These are phyloP conservation scores for Syncephalastrum sp. DNA, from an alignment of 371 early-diverging fungal genomes.

Conservation along the genomic window DNA sequence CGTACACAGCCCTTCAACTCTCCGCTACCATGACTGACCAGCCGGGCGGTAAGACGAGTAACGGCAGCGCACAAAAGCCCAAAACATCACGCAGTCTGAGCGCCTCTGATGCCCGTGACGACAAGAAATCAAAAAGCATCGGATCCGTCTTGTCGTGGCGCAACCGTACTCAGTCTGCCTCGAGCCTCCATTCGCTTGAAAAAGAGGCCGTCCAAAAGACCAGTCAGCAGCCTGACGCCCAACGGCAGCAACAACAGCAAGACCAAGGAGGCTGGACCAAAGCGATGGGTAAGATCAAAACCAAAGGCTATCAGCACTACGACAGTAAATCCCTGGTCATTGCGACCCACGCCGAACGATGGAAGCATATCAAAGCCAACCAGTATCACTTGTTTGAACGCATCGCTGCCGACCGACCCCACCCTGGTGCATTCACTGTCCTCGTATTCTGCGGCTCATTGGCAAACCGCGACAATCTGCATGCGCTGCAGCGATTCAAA, in stretches of 20 bases:
- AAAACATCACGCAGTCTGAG: too few relatives aligned
- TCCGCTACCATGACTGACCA: too few relatives aligned
- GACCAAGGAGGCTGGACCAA: not conserved
- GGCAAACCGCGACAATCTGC: constrained; percentile 14
- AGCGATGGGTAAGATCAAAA: constrained; percentile 8
- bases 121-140: too few relatives aligned
- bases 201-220: too few relatives aligned
- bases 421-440: constrained; percentile 25
- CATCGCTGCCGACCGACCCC: constrained; percentile 13
- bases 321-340: constrained; percentile 11
- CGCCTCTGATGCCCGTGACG: too few relatives aligned
- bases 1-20: constrained; percentile 32
- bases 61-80: too few relatives aligned
- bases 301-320: constrained; percentile 18
- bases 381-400: constrained; percentile 25
- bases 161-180: too few relatives aligned
- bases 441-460: constrained; percentile 34
- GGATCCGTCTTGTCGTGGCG: too few relatives aligned
- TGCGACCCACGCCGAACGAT: constrained; percentile 20
- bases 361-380: constrained; percentile 34
- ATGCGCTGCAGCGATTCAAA: constrained; percentile 11
- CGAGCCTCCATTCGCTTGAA: too few relatives aligned
- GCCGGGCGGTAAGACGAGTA: too few relatives aligned
- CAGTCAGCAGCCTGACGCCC: too few relatives aligned
- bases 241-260: not conserved